These are phyloP conservation scores for Mortierella sp. DNA, from an alignment of 371 early-diverging fungal species.

Conservation along the genomic window DNA sequence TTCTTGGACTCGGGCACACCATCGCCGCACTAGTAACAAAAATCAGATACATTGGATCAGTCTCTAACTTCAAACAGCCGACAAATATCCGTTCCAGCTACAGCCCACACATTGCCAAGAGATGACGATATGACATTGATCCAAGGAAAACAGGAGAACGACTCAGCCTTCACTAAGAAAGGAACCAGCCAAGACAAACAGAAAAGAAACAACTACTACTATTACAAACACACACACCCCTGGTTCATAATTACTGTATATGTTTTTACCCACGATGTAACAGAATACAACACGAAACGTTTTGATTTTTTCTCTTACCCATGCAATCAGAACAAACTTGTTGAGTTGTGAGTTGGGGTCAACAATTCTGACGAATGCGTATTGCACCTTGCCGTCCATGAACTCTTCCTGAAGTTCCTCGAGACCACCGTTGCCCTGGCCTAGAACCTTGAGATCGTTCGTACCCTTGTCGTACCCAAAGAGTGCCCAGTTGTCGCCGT, in stretches of 20 bases:
- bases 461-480: slow-evolving; percentile 88
- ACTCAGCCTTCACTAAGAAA: no score
- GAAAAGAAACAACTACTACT: no score
- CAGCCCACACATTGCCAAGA: not conserved
- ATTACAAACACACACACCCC: no score
- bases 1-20: slow-evolving; percentile 91
- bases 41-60: not conserved
- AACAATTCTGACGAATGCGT: slow-evolving; percentile 84
- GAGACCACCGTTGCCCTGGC: slow-evolving; percentile 80
- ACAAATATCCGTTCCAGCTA: no score
- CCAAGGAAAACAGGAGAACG: no score
- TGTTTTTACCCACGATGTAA: no score
- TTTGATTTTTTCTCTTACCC: slow-evolving; percentile 79
- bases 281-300: no score
- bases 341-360: slow-evolving; percentile 90
- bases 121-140: no score
- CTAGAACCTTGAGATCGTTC: slow-evolving; percentile 83
- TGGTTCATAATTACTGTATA: no score
- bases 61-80: not conserved
- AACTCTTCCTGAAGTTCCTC: slow-evolving; percentile 93
- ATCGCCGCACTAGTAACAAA: slow-evolving; percentile 77
- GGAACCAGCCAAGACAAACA: no score
- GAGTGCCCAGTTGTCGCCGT: slow-evolving; percentile 78
- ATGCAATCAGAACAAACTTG: slow-evolving; percentile 93
- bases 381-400: slow-evolving; percentile 89